These are phyloP conservation scores for Gaeumannomyces tritici DNA, from an alignment of 2,329 filamentous ascomycete genomes.

Conservation along the genomic window DNA sequence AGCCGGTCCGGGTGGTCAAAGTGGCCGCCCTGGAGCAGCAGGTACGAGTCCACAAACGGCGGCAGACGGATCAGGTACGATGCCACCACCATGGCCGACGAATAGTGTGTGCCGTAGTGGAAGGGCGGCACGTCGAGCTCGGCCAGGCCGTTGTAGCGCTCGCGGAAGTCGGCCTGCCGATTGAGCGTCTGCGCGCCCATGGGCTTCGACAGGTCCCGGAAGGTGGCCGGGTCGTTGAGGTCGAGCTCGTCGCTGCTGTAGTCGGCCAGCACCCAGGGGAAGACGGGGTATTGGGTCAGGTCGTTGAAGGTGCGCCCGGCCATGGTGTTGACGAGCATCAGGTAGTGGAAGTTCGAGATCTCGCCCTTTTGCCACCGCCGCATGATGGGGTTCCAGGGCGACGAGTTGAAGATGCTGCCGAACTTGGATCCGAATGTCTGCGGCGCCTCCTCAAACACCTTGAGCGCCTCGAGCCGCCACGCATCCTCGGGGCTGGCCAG, in stretches of 20 bases:
- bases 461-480: constrained; percentile 83
- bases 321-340: constrained; percentile 98
- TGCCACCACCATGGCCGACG: constrained; percentile 96
- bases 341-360: constrained; percentile 96
- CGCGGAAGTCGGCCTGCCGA: constrained; percentile 69
- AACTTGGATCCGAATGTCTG: constrained; percentile 75
- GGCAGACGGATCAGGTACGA: constrained; percentile 93
- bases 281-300: constrained; percentile 94
- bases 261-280: constrained; percentile 93
- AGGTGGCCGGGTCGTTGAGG: constrained; percentile 71
- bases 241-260: constrained; percentile 93
- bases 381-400: constrained; percentile 73
- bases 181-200: constrained; percentile 84
- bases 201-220: constrained; percentile 85
- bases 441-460: constrained; percentile 49
- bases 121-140: constrained; percentile 92
- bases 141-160: constrained; percentile 77
- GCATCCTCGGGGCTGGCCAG: constrained; percentile 74
- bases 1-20: constrained; percentile 95
- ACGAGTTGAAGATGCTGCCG: constrained; percentile 81
- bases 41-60: constrained; percentile 91
- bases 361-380: constrained; percentile 88
- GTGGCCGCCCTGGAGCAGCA: constrained; percentile 86
- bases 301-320: constrained; percentile 97
- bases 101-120: constrained; percentile 98